These are phyloP conservation scores for Pyrenula aspistea DNA, from an alignment of 495 filamentous ascomycete species.

Conservation along the genomic window DNA sequence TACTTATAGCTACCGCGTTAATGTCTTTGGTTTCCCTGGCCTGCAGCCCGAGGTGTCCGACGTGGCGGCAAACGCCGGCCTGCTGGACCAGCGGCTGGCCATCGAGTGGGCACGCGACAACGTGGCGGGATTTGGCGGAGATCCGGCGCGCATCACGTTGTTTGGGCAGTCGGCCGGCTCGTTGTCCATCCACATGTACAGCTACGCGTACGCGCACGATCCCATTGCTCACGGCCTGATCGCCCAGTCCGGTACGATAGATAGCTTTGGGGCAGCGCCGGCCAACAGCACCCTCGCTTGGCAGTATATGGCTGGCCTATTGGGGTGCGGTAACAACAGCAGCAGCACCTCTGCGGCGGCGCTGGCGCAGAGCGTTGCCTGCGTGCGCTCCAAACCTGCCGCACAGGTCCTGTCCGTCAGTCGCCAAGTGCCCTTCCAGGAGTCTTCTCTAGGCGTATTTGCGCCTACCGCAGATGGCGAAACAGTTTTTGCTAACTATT, in stretches of 20 bases:
- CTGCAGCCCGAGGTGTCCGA: conserved; percentile 18
- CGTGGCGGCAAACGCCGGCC: conserved; percentile 38
- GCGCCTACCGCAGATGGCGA: conserved; percentile 31
- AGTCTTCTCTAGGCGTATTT: conserved; percentile 19
- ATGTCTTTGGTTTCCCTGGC: conserved; percentile 52
- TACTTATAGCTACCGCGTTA: conserved; percentile 45
- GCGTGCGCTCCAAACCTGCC: conserved; percentile 28
- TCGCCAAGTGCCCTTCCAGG: conserved; percentile 12
- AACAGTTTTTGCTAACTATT: conserved; percentile 36
- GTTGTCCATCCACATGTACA: conserved; percentile 34
- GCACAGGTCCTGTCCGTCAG: conserved; percentile 19
- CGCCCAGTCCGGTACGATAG: conserved; percentile 38
- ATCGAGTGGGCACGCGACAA: conserved; percentile 49
- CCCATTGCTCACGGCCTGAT: conserved; percentile 34
- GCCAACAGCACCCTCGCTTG: conserved; percentile 12
- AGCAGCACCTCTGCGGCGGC: neutral
- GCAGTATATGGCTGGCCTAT: conserved; percentile 23
- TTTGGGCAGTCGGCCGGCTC: conserved; percentile 27
- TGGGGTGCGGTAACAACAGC: conserved; percentile 22
- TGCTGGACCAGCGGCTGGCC: conserved; percentile 55
- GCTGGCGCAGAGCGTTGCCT: conserved; percentile 22
- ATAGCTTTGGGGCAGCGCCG: conserved; percentile 23
- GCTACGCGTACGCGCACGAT: conserved; percentile 29
- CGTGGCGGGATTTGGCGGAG: conserved; percentile 51
- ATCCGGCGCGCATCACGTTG: conserved; percentile 33